These are phyloP conservation scores for Thielaviopsis euricoi DNA, from an alignment of 2,329 filamentous ascomycete genomes.

Conservation along the genomic window DNA sequence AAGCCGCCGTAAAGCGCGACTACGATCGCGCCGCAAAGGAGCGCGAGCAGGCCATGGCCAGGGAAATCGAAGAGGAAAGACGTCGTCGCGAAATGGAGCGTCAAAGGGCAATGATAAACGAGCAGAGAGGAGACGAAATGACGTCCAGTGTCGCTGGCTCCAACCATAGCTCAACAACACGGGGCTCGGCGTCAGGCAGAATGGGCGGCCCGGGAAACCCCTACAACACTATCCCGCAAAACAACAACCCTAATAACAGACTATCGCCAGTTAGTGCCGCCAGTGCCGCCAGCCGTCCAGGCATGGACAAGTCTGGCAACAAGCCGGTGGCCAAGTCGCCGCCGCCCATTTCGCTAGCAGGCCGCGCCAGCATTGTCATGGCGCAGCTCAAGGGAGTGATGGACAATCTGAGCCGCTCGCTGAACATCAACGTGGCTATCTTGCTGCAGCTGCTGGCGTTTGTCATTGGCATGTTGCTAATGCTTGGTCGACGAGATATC, in stretches of 20 bases:
- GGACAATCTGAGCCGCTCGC: conserved; percentile 30
- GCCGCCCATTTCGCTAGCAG: conserved; percentile 16
- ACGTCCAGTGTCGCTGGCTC: conserved; percentile 24
- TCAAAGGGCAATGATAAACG: conserved; percentile 40
- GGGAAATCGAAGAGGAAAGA: conserved; percentile 40
- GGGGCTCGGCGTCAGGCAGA: conserved; percentile 2
- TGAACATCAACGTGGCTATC: conserved; percentile 40
- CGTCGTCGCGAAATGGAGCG: conserved; percentile 34
- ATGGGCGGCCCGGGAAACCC: background rate
- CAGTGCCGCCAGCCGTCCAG: background rate
- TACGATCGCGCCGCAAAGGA: conserved; percentile 41
- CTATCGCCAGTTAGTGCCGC: background rate
- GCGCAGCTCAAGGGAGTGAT: conserved; percentile 34
- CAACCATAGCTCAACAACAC: conserved; percentile 15
- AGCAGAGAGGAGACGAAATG: conserved; percentile 30
- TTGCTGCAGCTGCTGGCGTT: conserved; percentile 57
- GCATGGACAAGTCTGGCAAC: conserved; percentile 6
- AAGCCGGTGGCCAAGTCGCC: conserved; percentile 18
- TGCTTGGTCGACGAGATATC: conserved; percentile 59
- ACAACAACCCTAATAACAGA: background rate
- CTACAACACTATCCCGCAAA: background rate
- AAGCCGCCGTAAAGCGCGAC: conserved; percentile 50
- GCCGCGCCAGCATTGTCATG: conserved; percentile 35
- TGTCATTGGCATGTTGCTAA: conserved; percentile 57
- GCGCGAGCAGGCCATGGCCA: conserved; percentile 39